Evolutionary conservation across 179 eudicot species (phyloP), one percentile per base, ranked within the genome.

Genomic region (Patellifolia procumbens): DNA sequence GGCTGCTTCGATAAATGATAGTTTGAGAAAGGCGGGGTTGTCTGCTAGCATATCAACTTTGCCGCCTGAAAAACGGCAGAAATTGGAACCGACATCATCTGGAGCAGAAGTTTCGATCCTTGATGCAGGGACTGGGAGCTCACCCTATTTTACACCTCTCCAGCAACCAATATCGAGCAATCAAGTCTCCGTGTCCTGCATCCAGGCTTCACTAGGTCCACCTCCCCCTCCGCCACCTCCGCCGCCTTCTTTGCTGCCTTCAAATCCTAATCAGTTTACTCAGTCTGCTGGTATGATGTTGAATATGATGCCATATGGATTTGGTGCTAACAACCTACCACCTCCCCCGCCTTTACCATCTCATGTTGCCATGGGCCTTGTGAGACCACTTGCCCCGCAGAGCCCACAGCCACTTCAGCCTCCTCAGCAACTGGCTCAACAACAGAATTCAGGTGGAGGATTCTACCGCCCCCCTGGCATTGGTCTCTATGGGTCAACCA

Each of bases 381-480:
- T 85, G 45, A 81, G 91, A 79, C 94, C 86, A 1, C 68, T 81
- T 29, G 75, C 80, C 17, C 89, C 76, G 31, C 88, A 78, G 35
- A 51, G 71, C 72, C 83, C 81, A 7, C 94, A 83, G 80, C 86
- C 81, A 76, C 78, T 77, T 39, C 86, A 78, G 70, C 84, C 81
- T 19, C 93, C 80, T 83, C 84, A 76, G 52, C 91, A 70, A 55
- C 77, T 65, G 5, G 78, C 76, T 65, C 87, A 75, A 35, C 88
- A 82, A 70, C 89, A 81, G 80, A 72, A 85, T 48, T 60, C 80
- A 16, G 81, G 72, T 66, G 93, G 92, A 58, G 96, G 96, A 37
- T 87, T 81, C 76, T 91, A 89, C 66, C 82, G 89, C 48, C 91
- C 92, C 10, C 87, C 90, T 3, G 96, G 96, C 48, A 83, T 89